Base-by-base conservation (phyloP, 257 asterid genomes). In the Solanum commersonii region DNA sequence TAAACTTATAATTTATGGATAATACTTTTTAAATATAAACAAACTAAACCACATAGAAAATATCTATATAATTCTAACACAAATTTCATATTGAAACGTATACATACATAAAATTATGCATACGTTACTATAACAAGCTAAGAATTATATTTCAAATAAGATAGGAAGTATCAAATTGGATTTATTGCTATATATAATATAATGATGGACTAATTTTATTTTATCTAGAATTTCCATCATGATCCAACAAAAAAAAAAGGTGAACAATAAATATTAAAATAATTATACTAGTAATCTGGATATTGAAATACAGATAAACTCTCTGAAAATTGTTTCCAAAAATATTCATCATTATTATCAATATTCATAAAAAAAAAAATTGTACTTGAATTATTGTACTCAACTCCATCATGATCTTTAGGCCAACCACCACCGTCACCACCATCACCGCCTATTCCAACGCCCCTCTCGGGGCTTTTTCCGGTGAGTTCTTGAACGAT, bases 401-500 rank as follows among this genome's bases (percentile, higher is more conserved):
- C 42, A 29, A 46, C 85, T 81, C 42, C 42, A 18, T 46, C 27
- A 27, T 34, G 46, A 78, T 78, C 29, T 27, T 46, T 46, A 81
- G 68, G 29, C 85, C 40, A 16, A 18, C 27, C 67, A n/a, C 5
- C 52, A 16, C 60, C 79, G 5, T 10, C 79, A 10, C 18, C 20
- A 22, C 20, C 52, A 44, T 18, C 27, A 27, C 27, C 6, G 67
- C 6, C 22, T 74, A 23, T 44, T 16, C 27, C 34, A 23, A 18
- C 1, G 10, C 85, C 70, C 1, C 6, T 29, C 42, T 81, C 42
- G 12, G 12, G 29, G 42, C 68, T 85, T 74, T 89, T 89, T 49
- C 92, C 92, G 7, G 93, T 91, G 86, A 91, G 91, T 77, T 90
- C 88, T 87, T 91, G 93, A 86, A 91, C 92, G n/a, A 90, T 90